Conservation (phyloP, 2,329 filamentous ascomycete genomes). For the Lasiodiplodia hormozganensis region DNA sequence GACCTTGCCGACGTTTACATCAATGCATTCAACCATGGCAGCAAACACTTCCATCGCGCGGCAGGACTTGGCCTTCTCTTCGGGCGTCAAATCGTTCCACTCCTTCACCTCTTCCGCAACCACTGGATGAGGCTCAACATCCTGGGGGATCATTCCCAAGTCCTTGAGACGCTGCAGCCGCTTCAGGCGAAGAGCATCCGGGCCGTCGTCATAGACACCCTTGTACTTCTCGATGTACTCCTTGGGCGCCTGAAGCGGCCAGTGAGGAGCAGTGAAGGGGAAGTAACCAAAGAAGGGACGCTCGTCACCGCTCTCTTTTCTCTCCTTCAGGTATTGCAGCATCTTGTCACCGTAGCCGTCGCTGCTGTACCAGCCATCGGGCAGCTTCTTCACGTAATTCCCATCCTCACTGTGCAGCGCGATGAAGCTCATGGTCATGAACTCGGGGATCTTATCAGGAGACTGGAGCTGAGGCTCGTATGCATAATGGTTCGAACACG, state of each 20-base stretch:
- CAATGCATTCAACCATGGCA: conserved; percentile 69
- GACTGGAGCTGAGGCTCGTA: conserved; percentile 56
- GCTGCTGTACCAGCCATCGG: conserved; percentile 46
- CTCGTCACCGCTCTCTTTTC: conserved; percentile 44
- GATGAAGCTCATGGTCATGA: conserved; percentile 53
- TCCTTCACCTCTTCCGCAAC: conserved; percentile 57
- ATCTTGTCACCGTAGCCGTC: conserved; percentile 50
- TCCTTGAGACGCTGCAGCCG: conserved; percentile 64
- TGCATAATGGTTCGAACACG: conserved; percentile 57
- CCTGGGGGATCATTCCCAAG: conserved; percentile 60
- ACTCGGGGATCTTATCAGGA: conserved; percentile 45
- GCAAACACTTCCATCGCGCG: conserved; percentile 68
- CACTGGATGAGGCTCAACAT: conserved; percentile 60
- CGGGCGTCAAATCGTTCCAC: conserved; percentile 56
- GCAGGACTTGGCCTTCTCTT: conserved; percentile 57
- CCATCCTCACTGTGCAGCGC: conserved; percentile 49
- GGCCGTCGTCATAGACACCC: conserved; percentile 67
- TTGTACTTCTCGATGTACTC: conserved; percentile 64
- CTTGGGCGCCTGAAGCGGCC: conserved; percentile 66
- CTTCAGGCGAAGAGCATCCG: conserved; percentile 61
- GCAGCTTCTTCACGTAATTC: conserved; percentile 48
- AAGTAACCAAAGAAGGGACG: conserved; percentile 66
- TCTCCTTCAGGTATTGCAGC: conserved; percentile 46
- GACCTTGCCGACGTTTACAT: conserved; percentile 66
- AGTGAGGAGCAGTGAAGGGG: conserved; percentile 69